Conservation (phyloP, 2,329 filamentous ascomycete species). For the Aspergillus alliaceus region DNA sequence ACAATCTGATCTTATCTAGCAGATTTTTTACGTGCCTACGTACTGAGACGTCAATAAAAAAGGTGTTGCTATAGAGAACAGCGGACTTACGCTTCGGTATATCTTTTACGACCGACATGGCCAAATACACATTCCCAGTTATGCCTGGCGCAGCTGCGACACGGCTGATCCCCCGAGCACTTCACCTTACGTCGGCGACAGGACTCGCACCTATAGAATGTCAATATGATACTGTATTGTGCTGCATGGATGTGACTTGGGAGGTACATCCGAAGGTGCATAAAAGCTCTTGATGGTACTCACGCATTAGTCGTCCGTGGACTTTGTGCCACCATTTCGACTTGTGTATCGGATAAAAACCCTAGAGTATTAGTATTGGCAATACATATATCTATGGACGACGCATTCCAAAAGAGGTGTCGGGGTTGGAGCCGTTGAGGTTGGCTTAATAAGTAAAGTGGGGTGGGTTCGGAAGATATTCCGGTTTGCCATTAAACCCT, state of each 20-base stretch:
- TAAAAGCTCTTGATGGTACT: not conserved
- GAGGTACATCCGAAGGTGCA: not conserved
- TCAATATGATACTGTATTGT: not conserved
- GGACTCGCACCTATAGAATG: not conserved
- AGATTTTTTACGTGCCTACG: constrained; percentile 8
- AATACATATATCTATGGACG: not conserved
- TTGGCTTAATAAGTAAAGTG: not conserved
- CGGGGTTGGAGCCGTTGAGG: not conserved
- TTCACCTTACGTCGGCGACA: constrained; percentile 23
- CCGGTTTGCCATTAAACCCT: not conserved
- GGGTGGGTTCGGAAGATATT: not conserved
- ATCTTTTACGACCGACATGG: constrained; percentile 15
- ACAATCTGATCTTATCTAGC: constrained; percentile 14
- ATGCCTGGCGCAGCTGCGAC: constrained; percentile 17
- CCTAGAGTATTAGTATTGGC: no score
- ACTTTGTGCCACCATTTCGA: not conserved
- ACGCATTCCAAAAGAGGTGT: not conserved
- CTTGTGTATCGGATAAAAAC: not conserved
- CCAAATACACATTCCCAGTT: constrained; percentile 18
- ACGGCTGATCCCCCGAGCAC: constrained; percentile 23
- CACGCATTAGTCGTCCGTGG: not conserved
- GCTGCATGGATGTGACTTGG: not conserved
- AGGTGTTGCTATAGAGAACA: no score
- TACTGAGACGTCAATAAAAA: not conserved
- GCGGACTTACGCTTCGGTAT: constrained; percentile 16